Evolutionary conservation across 2,329 filamentous ascomycete genomes (phyloP).

Genomic region (Penicillium thymicola): DNA sequence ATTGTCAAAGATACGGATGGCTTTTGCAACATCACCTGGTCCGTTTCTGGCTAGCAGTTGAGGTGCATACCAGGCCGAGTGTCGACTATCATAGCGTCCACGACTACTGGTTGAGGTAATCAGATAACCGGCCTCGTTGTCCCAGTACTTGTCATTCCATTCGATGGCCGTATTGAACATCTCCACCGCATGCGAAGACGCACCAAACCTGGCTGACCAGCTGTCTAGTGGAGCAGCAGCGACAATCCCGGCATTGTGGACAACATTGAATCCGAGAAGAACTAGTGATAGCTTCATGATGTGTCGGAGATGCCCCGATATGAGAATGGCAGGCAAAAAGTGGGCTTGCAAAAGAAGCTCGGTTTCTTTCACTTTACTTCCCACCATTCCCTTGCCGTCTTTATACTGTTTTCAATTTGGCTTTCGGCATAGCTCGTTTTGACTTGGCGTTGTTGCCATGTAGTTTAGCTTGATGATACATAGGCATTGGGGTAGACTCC

Average conservation of each 20-base stretch:
- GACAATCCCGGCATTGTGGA: not conserved
- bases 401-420: not conserved
- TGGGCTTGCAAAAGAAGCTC: not conserved
- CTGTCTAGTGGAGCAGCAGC: not conserved
- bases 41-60: constrained; percentile 18
- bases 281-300: not conserved
- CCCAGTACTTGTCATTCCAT: constrained; percentile 19
- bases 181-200: constrained; percentile 3
- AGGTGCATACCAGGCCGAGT: constrained; percentile 20
- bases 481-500: not conserved
- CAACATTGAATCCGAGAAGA: not conserved
- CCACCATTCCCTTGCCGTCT: not conserved
- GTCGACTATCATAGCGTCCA: constrained; percentile 18
- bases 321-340: not conserved
- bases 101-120: constrained; percentile 8
- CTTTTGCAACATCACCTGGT: constrained; percentile 14
- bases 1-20: constrained; percentile 20
- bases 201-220: not conserved
- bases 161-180: constrained; percentile 20
- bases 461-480: not conserved
- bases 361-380: not conserved
- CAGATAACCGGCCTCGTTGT: constrained; percentile 16
- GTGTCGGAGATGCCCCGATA: not conserved
- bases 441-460: not conserved
- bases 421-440: not conserved